Percentiles rank a stretch among this genome's conserved stretches.
Evolutionary conservation across 768 basidiomycete species (phyloP).

Genomic region (Mycena polygramma): DNA sequence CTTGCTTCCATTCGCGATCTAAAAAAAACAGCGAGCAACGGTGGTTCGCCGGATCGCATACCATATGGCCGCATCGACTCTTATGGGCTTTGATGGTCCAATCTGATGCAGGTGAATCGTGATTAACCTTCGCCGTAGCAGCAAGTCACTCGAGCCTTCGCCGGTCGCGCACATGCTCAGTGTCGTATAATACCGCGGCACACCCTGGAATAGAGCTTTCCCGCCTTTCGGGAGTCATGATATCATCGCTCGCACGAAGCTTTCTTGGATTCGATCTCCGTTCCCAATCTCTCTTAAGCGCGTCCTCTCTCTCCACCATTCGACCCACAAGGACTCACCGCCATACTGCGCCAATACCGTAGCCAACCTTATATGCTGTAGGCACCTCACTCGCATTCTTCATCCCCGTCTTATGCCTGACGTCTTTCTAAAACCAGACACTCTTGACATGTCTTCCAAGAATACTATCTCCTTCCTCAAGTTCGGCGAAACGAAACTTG

Average conservation of each 20-base stretch:
- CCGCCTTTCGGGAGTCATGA: constrained; percentile 10
- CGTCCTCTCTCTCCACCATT: constrained; percentile 40
- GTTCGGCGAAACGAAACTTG: constrained; percentile 38
- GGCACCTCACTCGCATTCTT: constrained; percentile 34
- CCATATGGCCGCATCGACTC: too few species aligned
- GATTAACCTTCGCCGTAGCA: not conserved
- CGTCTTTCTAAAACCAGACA: constrained; percentile 50
- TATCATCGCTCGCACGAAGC: not conserved
- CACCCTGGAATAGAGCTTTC: constrained; percentile 6
- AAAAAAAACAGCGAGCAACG: not conserved
- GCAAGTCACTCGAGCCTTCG: not conserved
- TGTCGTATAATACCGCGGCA: constrained; percentile 5
- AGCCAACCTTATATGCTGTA: constrained; percentile 44
- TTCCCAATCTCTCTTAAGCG: constrained; percentile 61
- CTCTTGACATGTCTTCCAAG: constrained; percentile 45
- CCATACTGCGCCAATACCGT: constrained; percentile 41
- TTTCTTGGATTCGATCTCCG: constrained; percentile 33
- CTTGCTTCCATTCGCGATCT: constrained; percentile 31
- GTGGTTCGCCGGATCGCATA: not conserved
- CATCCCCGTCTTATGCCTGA: constrained; percentile 57
- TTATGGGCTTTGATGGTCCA: too few species aligned
- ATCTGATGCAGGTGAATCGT: too few species aligned
- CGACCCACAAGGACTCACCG: constrained; percentile 40
- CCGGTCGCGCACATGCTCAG: constrained; percentile 14
- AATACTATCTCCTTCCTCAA: constrained; percentile 46